Evolutionary conservation across 2,329 filamentous ascomycete genomes (phyloP), one percentile per base, ranked within the genome.

Genomic region (Pseudogymnoascus sp.): DNA sequence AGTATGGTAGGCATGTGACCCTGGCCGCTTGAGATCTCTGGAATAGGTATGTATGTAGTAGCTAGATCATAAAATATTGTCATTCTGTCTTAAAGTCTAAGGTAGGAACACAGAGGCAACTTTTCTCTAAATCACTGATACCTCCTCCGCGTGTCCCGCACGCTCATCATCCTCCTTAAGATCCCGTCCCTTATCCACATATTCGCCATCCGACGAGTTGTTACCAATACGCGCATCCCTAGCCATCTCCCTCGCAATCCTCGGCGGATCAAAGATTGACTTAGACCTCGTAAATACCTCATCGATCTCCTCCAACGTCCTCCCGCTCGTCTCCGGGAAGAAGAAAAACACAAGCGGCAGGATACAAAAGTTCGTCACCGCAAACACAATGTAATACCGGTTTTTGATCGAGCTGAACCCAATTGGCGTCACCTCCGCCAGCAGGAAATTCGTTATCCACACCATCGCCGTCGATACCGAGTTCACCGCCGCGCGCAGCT

Each of bases 251-350:
- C 28, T 33, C 49, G 49, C 49, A 55, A 55, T 55, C 28, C 49
- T 18, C 4, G 49, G 49, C 9, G 49, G 49, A 18, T 55, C 49
- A 33, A 55, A 55, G 4, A 16, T 11, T 14, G 6, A 6, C 25
- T 55, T 55, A 9, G 49, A 55, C 49, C 84, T 84, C 71, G 78
- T 63, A 14, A 60, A 60, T 7, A 60, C 38, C 21, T 38, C 38
- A 43, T 60, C 83, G 78, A 88, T 85, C 69, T 88, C 85, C 67
- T 88, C 86, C 0, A 88, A 77, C 0, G 82, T 83, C 1, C 86
- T 72, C 0, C 83, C 77, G 70, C 86, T 87, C 0, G 85, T 87
- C 73, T 88, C 85, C 0, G 84, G 85, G 2, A 86, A 85, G 68
- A 85, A 79, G 71, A 84, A 85, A 76, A 81, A 87, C 45, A 87